A percentile compares a stretch with the other conserved stretches of the same genome.
Evolutionary conservation across 306 rosid species (phyloP).

Genomic region (cucumber (Cucumis sativus)): DNA sequence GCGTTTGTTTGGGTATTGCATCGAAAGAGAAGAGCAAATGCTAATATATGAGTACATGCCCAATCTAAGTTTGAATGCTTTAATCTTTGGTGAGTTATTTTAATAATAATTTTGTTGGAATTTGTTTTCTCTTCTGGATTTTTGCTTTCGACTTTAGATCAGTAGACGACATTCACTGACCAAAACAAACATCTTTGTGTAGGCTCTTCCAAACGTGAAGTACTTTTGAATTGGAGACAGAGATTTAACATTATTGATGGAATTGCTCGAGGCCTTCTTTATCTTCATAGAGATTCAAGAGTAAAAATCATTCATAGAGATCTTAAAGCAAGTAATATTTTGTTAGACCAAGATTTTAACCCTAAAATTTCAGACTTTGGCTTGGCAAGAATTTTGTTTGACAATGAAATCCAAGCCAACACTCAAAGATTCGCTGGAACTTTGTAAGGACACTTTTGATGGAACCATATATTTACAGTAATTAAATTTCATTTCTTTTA

Average conservation of each 20-base stretch:
- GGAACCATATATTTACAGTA: no score
- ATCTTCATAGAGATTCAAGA: neutral
- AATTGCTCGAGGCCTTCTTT: slow-evolving; percentile 5
- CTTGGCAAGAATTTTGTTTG: neutral
- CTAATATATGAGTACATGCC: slow-evolving; percentile 36
- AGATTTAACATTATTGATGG: neutral
- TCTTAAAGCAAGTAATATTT: neutral
- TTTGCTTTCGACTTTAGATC: neutral
- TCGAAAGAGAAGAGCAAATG: slow-evolving; percentile 26
- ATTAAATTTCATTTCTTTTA: no score
- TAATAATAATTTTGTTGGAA: neutral
- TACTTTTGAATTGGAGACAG: neutral
- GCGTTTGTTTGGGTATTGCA: slow-evolving; percentile 29
- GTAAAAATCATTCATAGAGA: neutral
- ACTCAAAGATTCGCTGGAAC: neutral
- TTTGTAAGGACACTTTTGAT: neutral
- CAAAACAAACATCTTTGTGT: neutral
- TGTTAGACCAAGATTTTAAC: neutral
- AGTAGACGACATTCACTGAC: neutral
- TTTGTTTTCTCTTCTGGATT: neutral
- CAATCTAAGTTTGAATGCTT: slow-evolving; percentile 28
- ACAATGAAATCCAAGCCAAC: neutral
- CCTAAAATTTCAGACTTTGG: slow-evolving; percentile 8
- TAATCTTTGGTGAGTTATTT: slow-evolving; percentile 24
- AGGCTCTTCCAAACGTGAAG: neutral